A percentile compares a stretch with the other conserved stretches of the same genome.
These are phyloP conservation scores for Syncephalastrum monosporum DNA, from an alignment of 371 early-diverging fungal genomes.

Conservation along the genomic window DNA sequence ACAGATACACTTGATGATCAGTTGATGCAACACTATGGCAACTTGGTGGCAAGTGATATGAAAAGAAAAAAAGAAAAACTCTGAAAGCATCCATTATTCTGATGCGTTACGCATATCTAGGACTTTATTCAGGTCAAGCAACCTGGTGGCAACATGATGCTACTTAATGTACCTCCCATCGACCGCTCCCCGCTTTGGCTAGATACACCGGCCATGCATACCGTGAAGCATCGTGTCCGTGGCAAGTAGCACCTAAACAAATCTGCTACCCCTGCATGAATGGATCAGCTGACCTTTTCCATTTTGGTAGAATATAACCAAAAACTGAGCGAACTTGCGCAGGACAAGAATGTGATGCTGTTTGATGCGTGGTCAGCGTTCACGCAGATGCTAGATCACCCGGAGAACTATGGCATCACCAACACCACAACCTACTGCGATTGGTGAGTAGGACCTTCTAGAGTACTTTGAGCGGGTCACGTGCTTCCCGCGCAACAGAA, in stretches of 20 bases:
- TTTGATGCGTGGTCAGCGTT: conserved; percentile 34
- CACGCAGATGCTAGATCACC: conserved; percentile 23
- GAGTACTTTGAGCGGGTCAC: too few species aligned
- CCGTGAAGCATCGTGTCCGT: conserved; percentile 17
- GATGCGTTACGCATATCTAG: conserved; percentile 6
- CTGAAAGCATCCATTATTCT: neutral
- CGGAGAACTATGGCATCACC: conserved; percentile 17
- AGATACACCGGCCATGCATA: neutral
- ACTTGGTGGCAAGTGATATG: conserved; percentile 20
- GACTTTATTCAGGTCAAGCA: conserved; percentile 11
- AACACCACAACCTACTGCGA: conserved; percentile 27
- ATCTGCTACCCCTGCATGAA: neutral
- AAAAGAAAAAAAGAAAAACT: neutral
- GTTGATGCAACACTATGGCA: conserved; percentile 22
- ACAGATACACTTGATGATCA: conserved; percentile 14
- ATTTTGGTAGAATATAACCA: conserved; percentile 24
- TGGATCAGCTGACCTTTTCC: neutral
- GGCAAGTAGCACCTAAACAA: conserved; percentile 11
- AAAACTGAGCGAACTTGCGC: conserved; percentile 16
- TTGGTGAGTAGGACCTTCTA: conserved; percentile 14
- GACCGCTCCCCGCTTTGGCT: conserved; percentile 34
- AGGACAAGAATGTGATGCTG: conserved; percentile 10
- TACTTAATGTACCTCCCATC: conserved; percentile 39
- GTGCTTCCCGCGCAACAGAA: too few species aligned
- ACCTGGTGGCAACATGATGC: conserved; percentile 15